A percentile compares a stretch with the other conserved stretches of the same genome.
phyloP scores from a whole-genome alignment of 805 yeast species.

The Schizosaccharomyces cryophilus region DNA sequence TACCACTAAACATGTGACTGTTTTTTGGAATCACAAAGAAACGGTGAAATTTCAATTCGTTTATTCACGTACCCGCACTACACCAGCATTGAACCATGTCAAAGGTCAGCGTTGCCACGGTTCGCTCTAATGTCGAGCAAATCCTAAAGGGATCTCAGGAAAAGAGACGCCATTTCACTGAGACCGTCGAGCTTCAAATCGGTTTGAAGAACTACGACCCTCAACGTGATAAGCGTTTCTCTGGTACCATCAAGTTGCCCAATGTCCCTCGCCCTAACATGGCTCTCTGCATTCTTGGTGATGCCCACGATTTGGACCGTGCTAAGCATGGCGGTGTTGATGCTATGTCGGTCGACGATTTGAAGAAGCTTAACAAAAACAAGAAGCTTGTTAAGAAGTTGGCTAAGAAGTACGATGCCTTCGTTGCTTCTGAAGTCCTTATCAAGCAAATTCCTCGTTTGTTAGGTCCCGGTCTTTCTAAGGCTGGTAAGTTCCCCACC shows the following conservation, averaged over 20 bases:
- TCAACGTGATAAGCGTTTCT: conserved; percentile 99
- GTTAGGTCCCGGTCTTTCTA: conserved; percentile 98
- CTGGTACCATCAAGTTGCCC: conserved; percentile 96
- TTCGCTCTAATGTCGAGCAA: conserved; percentile 89
- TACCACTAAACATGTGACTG: not conserved
- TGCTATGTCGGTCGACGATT: conserved; percentile 99
- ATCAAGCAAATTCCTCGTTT: conserved; percentile 99
- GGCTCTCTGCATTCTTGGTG: conserved; percentile 99
- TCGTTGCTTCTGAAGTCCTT: conserved; percentile 96
- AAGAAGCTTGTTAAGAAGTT: conserved; percentile 97
- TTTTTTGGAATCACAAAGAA: not conserved
- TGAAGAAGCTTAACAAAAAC: conserved; percentile 99
- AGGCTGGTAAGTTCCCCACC: conserved; percentile 99
- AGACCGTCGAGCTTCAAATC: conserved; percentile 98
- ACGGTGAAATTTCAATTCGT: not conserved
- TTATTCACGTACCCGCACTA: not conserved
- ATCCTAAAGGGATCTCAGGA: conserved; percentile 71
- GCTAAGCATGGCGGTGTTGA: conserved; percentile 98
- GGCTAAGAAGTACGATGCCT: conserved; percentile 99
- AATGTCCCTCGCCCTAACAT: conserved; percentile 99
- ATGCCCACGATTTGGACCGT: conserved; percentile 99
- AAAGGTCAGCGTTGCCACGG: conserved; percentile 73
- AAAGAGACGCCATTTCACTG: conserved; percentile 99
- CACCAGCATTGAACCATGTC: conserved; percentile 1
- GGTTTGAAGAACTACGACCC: conserved; percentile 99